These are phyloP conservation scores for Aurifilum marmelostoma DNA, from an alignment of 2,329 filamentous ascomycete genomes.

Conservation along the genomic window DNA sequence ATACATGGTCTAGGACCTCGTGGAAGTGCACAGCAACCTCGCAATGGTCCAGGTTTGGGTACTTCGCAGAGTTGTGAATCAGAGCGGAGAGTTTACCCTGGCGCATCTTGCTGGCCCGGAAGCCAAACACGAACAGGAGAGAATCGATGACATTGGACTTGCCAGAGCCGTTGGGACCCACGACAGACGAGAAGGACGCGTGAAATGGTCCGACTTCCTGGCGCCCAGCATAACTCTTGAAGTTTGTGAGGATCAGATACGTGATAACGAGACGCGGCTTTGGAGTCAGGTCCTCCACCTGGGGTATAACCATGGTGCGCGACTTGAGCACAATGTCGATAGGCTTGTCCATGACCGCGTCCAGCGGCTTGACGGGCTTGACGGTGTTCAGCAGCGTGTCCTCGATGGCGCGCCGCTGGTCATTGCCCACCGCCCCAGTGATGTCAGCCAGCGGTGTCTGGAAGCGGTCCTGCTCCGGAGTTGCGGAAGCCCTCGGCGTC, in stretches of 20 bases:
- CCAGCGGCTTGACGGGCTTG: slow-evolving; percentile 75
- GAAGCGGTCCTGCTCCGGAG: slow-evolving; percentile 57
- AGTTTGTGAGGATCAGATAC: slow-evolving; percentile 89
- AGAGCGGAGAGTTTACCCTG: slow-evolving; percentile 97
- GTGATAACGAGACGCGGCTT: slow-evolving; percentile 91
- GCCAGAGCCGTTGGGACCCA: slow-evolving; percentile 95
- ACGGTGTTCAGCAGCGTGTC: slow-evolving; percentile 53
- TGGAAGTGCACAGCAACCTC: slow-evolving; percentile 97
- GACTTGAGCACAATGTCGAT: slow-evolving; percentile 95
- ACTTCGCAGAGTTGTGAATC: slow-evolving; percentile 93
- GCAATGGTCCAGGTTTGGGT: slow-evolving; percentile 84
- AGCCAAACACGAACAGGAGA: slow-evolving; percentile 97
- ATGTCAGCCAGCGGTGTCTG: slow-evolving; percentile 74
- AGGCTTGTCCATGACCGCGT: slow-evolving; percentile 80
- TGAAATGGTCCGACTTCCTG: slow-evolving; percentile 98
- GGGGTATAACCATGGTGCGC: slow-evolving; percentile 67
- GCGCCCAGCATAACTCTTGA: slow-evolving; percentile 96
- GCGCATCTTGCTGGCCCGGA: slow-evolving; percentile 98
- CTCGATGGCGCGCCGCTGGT: slow-evolving; percentile 53
- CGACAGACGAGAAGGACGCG: slow-evolving; percentile 94
- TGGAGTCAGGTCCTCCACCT: slow-evolving; percentile 75
- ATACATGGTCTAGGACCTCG: slow-evolving; percentile 83
- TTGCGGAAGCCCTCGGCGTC: slow-evolving; percentile 58
- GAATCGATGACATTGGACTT: slow-evolving; percentile 99
- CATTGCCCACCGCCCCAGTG: slow-evolving; percentile 68